Conservation (phyloP, 257 asterid species). For the Nicotiana tomentosiformis region DNA sequence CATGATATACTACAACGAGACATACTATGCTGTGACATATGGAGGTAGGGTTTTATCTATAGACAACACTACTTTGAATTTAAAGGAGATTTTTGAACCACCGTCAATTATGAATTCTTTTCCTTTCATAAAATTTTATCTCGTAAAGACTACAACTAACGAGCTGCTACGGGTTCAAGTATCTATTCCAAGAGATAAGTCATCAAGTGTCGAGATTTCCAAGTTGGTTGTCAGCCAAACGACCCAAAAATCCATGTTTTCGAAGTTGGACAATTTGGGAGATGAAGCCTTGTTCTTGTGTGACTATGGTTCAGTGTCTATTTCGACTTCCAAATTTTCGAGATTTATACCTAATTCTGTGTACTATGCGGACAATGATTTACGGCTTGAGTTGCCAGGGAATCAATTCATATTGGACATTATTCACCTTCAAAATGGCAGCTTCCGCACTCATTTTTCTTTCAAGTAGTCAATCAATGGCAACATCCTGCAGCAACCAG, state of each 20-base stretch:
- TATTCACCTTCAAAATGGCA: background rate
- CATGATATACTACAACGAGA: background rate
- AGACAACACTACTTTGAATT: background rate
- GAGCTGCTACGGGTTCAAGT: background rate
- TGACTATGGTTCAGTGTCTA: background rate
- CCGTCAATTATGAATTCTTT: background rate
- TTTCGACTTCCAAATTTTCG: background rate
- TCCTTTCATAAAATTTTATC: background rate
- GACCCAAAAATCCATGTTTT: background rate
- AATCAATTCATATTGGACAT: background rate
- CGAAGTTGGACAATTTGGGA: background rate
- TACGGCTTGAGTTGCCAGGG: too few species aligned
- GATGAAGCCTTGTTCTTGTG: background rate
- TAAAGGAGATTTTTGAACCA: background rate
- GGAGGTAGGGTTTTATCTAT: background rate
- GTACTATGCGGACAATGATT: too few species aligned
- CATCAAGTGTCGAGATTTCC: background rate
- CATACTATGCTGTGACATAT: background rate
- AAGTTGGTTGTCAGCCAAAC: background rate
- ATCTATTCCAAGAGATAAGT: background rate
- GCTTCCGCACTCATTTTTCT: background rate
- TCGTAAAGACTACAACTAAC: background rate
- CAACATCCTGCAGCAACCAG: background rate
- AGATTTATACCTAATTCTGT: background rate
- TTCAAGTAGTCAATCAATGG: too few species aligned